Base-by-base conservation (phyloP, 768 basidiomycete genomes). In the Podaxis mareebaensis region DNA sequence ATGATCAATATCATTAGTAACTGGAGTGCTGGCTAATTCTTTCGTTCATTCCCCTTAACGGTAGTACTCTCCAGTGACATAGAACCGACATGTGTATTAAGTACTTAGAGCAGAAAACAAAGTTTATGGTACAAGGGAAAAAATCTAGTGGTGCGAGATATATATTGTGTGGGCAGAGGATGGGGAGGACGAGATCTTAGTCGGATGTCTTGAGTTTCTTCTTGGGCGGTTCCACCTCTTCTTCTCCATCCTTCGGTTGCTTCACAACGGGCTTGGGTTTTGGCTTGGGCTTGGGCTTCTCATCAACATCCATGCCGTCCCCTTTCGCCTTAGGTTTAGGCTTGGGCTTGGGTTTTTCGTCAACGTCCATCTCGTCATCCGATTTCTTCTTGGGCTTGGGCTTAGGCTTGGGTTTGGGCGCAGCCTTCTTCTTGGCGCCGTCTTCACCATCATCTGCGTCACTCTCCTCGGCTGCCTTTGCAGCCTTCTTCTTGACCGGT, bases 171-270 rank as follows among this genome's bases (percentile, higher is more conserved):
- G 39, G 62, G 52, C 63, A 40, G 46, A 40, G 65, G 64, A 65
- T 20, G 36, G 53, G 46, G 55, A 65, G 58, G 52, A 46, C 52
- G 42, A 63, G 61, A 67, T 28, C 38, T 49, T 78, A 85, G 22
- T 74, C 71, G 4, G 80, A 69, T 38, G 81, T 88, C 78, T 91
- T 93, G 62, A 76, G 73, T 74, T 93, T 93, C 78, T 93, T 93
- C 77, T 88, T 91, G 2, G 83, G 86, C 12, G 88, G 91, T 60
- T 84, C 86, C 2, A 75, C 79, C 5, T 73, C 76, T 7, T 73
- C 76, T 26, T 73, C 78, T 11, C 70, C 73, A 24, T 75, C 73
- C 67, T 77, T 79, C 65, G 76, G 78, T 28, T 53, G 55, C 38
- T 61, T 68, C 11, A 59, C 56, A n/a, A 11, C 54, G 7, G 46